phyloP scores from a whole-genome alignment of 2,329 filamentous ascomycete genomes.

The Claviceps purpurea region DNA sequence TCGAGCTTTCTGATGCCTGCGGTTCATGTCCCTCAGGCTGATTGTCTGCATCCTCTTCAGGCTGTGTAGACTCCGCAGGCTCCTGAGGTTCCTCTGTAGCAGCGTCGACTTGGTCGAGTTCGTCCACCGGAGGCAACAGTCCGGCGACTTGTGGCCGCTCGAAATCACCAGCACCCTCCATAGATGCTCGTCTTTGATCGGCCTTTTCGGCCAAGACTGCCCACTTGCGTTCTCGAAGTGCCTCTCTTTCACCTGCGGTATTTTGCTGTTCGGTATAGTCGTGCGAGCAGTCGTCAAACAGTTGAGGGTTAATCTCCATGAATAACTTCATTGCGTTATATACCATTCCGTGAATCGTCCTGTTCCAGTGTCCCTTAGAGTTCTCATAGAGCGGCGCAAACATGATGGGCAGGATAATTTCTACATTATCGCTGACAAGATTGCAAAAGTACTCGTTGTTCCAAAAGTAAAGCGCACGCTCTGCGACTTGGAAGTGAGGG shows the following conservation, averaged over 20 bases:
- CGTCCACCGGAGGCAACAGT: slow-evolving; percentile 46
- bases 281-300: slow-evolving; percentile 97
- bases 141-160: slow-evolving; percentile 23
- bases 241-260: slow-evolving; percentile 72
- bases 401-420: slow-evolving; percentile 98
- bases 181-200: slow-evolving; percentile 45
- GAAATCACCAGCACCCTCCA: slow-evolving; percentile 19
- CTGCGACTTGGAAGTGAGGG: slow-evolving; percentile 96
- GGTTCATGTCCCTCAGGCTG: slow-evolving; percentile 43
- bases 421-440: slow-evolving; percentile 95
- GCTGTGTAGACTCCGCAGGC: slow-evolving; percentile 75
- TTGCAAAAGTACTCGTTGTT: slow-evolving; percentile 99
- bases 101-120: slow-evolving; percentile 70
- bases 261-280: slow-evolving; percentile 97
- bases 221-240: slow-evolving; percentile 76
- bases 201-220: slow-evolving; percentile 72
- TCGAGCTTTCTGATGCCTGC: slow-evolving; percentile 44
- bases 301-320: slow-evolving; percentile 98
- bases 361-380: slow-evolving; percentile 99
- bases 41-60: slow-evolving; percentile 64
- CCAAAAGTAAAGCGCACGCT: slow-evolving; percentile 97
- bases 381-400: slow-evolving; percentile 97
- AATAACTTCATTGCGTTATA: slow-evolving; percentile 99
- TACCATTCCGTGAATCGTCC: slow-evolving; percentile 98
- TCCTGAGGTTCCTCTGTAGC: slow-evolving; percentile 73